Evolutionary conservation across 495 filamentous ascomycete species (phyloP).

Genomic region (Xylaria curta): DNA sequence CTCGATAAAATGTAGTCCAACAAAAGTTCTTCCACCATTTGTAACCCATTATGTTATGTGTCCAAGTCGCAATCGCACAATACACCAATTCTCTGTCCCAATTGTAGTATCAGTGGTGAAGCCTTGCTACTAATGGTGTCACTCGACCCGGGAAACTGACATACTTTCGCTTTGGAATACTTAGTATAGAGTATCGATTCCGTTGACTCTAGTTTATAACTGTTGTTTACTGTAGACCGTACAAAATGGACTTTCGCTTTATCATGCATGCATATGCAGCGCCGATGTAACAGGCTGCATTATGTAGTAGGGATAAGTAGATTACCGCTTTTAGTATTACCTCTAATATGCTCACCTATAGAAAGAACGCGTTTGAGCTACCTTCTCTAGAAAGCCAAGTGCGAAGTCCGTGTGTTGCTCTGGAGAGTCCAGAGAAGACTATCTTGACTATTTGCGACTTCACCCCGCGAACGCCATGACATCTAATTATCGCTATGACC

Average conservation of each 20-base stretch:
- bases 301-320: background rate
- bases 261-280: slow-evolving; percentile 6
- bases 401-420: background rate
- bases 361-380: background rate
- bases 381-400: background rate
- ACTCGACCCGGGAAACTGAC: background rate
- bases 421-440: background rate
- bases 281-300: background rate
- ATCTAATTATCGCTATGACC: too few relatives aligned
- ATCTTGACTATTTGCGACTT: too few relatives aligned
- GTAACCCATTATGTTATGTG: background rate
- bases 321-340: background rate
- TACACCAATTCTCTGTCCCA: background rate
- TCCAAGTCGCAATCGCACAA: background rate
- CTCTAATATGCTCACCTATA: slow-evolving; percentile 7
- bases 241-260: background rate
- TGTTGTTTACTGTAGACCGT: slow-evolving; percentile 1
- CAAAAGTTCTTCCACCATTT: background rate
- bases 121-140: background rate
- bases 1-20: slow-evolving; percentile 19
- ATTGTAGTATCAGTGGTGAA: too few relatives aligned
- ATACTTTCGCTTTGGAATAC: background rate
- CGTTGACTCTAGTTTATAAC: background rate
- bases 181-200: background rate
- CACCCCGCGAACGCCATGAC: background rate